A percentile compares a stretch with the other conserved stretches of the same genome.
phyloP scores from a whole-genome alignment of 1,139 yeast genomes.

The Taphrina confusa region DNA sequence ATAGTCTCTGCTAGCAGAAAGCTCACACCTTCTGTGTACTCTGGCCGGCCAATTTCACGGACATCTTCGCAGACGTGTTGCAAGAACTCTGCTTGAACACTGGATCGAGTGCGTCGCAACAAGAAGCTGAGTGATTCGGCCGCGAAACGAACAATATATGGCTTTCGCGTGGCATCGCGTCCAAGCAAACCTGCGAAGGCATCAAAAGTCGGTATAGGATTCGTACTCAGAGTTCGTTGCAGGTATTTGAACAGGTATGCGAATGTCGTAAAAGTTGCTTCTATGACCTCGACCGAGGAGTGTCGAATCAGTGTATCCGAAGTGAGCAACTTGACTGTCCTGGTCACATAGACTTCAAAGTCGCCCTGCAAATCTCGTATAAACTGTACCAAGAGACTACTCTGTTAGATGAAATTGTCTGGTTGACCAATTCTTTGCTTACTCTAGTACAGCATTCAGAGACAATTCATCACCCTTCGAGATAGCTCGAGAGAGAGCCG shows the following conservation, averaged over 20 bases:
- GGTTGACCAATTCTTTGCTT: constrained; percentile 33
- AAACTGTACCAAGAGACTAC: constrained; percentile 50
- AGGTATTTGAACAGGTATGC: constrained; percentile 90
- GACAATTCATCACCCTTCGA: constrained; percentile 65
- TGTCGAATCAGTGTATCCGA: constrained; percentile 52
- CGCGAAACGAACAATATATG: constrained; percentile 75
- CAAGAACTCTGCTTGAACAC: constrained; percentile 55
- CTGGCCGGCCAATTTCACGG: constrained; percentile 44
- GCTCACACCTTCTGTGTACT: constrained; percentile 59
- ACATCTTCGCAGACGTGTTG: constrained; percentile 51
- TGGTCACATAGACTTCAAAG: constrained; percentile 67
- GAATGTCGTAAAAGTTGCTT: constrained; percentile 79
- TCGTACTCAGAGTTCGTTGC: constrained; percentile 61
- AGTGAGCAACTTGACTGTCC: constrained; percentile 57
- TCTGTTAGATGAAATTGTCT: neutral
- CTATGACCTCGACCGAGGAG: constrained; percentile 59
- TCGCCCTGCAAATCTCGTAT: constrained; percentile 93
- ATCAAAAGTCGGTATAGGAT: constrained; percentile 66
- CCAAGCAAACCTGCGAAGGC: constrained; percentile 65
- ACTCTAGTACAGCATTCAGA: constrained; percentile 76
- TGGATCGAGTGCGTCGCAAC: constrained; percentile 64
- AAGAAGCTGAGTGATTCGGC: constrained; percentile 89
- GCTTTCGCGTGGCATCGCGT: constrained; percentile 53
- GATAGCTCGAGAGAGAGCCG: constrained; percentile 56
- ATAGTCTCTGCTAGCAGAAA: constrained; percentile 72